Evolutionary conservation across 257 asterid species (phyloP).

Genomic region (Euphrasia confusa): DNA sequence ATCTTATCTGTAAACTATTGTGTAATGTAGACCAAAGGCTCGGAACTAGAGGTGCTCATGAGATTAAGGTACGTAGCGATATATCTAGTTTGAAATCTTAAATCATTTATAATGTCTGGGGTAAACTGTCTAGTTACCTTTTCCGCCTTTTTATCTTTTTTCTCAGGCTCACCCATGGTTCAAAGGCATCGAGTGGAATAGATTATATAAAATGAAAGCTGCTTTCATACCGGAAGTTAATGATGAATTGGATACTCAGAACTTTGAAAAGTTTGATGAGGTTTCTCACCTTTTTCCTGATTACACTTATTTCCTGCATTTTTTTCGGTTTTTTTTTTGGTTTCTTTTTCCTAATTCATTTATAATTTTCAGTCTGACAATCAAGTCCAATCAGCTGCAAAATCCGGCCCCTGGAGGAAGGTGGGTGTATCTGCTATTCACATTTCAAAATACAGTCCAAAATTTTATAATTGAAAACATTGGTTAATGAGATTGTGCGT

Average conservation of each 20-base stretch:
- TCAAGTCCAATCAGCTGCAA: slow-evolving; percentile 55
- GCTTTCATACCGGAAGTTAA: slow-evolving; percentile 95
- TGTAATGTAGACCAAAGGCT: slow-evolving; percentile 95
- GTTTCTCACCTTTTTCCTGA: slow-evolving; percentile 33
- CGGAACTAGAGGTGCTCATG: slow-evolving; percentile 88
- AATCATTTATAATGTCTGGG: slow-evolving; percentile 7
- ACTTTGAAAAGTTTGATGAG: slow-evolving; percentile 98
- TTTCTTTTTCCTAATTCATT: slow-evolving; percentile 22
- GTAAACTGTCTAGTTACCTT: slow-evolving; percentile 15
- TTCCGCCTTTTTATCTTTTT: slow-evolving; percentile 23
- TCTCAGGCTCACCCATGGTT: slow-evolving; percentile 92
- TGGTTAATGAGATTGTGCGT: neutral
- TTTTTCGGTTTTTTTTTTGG: neutral
- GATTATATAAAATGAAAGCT: slow-evolving; percentile 82
- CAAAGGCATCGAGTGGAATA: slow-evolving; percentile 77
- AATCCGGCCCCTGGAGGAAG: slow-evolving; percentile 99
- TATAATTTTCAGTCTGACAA: slow-evolving; percentile 56
- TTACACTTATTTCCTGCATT: slow-evolving; percentile 14
- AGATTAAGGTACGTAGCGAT: slow-evolving; percentile 62
- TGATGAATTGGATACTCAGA: slow-evolving; percentile 93
- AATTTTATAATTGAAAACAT: neutral
- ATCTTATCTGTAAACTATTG: slow-evolving; percentile 85
- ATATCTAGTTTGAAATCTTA: slow-evolving; percentile 15
- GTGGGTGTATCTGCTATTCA: slow-evolving; percentile 37
- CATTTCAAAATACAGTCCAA: slow-evolving; percentile 1